Evolutionary conservation across 805 yeast species (phyloP).

Genomic region (Ogataea chonburiensis): DNA sequence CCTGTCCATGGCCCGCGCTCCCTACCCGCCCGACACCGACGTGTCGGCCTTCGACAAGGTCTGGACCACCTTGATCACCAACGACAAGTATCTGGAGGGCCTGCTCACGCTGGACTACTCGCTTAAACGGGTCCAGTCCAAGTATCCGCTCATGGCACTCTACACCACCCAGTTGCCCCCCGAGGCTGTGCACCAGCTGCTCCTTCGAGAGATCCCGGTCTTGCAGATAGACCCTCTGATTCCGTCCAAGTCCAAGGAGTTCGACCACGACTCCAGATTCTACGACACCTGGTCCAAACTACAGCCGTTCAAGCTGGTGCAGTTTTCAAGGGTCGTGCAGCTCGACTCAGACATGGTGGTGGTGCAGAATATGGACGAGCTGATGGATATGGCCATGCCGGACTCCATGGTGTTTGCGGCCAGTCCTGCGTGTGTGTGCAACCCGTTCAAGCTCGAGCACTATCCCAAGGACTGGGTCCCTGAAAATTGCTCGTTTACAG

Average conservation of each 20-base stretch:
- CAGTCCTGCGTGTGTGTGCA: constrained; percentile 61
- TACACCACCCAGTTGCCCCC: constrained; percentile 46
- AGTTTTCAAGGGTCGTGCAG: constrained; percentile 53
- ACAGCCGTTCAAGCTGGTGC: constrained; percentile 50
- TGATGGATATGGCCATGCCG: constrained; percentile 46
- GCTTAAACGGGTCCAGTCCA: constrained; percentile 40
- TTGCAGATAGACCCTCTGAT: constrained; percentile 41
- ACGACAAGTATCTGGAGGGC: constrained; percentile 50
- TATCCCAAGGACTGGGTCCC: constrained; percentile 54
- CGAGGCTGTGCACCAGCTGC: constrained; percentile 42
- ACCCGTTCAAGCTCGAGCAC: constrained; percentile 50
- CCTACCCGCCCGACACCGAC: constrained; percentile 24
- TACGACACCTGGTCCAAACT: constrained; percentile 63
- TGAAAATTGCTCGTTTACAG: constrained; percentile 51
- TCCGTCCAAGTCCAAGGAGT: constrained; percentile 45
- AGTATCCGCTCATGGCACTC: constrained; percentile 51
- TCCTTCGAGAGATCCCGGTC: constrained; percentile 41
- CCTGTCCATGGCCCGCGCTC: no score
- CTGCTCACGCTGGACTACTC: constrained; percentile 50
- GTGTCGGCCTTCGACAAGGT: constrained; percentile 29
- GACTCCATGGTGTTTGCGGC: constrained; percentile 49
- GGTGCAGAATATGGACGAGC: constrained; percentile 55
- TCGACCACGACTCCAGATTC: constrained; percentile 51
- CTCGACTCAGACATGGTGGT: constrained; percentile 63
- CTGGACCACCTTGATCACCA: constrained; percentile 60